These are phyloP conservation scores for Pseudogymnoascus sp. DNA, from an alignment of 2,329 filamentous ascomycete species.

Conservation along the genomic window DNA sequence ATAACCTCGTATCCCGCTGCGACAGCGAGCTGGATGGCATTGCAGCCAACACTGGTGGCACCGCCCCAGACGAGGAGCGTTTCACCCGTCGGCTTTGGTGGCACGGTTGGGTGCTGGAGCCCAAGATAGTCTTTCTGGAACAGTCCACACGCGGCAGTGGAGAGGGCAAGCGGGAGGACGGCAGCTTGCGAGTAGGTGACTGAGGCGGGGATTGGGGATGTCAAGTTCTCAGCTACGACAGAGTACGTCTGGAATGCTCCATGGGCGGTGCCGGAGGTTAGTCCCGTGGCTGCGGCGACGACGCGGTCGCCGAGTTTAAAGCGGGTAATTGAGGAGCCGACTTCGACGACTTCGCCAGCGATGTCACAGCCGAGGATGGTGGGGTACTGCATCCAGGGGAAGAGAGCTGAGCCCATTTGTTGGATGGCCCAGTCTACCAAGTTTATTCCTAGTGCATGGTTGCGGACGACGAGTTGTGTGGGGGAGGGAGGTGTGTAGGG, in stretches of 20 bases:
- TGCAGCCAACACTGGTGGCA: slow-evolving; percentile 17
- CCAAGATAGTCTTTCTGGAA: slow-evolving; percentile 21
- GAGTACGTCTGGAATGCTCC: slow-evolving; percentile 29
- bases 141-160: slow-evolving; percentile 29
- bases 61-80: slow-evolving; percentile 18
- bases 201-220: slow-evolving; percentile 24
- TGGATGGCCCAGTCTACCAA: slow-evolving; percentile 30
- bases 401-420: slow-evolving; percentile 34
- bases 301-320: slow-evolving; percentile 21
- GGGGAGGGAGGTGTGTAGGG: slow-evolving; percentile 30
- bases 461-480: slow-evolving; percentile 34
- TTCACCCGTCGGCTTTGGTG: slow-evolving; percentile 14
- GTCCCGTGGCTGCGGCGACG: slow-evolving; percentile 27
- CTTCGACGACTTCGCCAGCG: slow-evolving; percentile 13
- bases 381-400: slow-evolving; percentile 25
- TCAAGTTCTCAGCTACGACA: slow-evolving; percentile 20
- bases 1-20: slow-evolving; percentile 35
- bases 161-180: slow-evolving; percentile 29
- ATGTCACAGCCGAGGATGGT: slow-evolving; percentile 17
- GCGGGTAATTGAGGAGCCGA: slow-evolving; percentile 13
- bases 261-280: slow-evolving; percentile 28
- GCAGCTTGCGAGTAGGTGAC: slow-evolving; percentile 27
- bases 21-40: slow-evolving; percentile 36
- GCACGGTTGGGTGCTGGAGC: slow-evolving; percentile 20
- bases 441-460: slow-evolving; percentile 34